These are phyloP conservation scores for Echria macrotheca DNA, from an alignment of 495 filamentous ascomycete genomes.

Conservation along the genomic window DNA sequence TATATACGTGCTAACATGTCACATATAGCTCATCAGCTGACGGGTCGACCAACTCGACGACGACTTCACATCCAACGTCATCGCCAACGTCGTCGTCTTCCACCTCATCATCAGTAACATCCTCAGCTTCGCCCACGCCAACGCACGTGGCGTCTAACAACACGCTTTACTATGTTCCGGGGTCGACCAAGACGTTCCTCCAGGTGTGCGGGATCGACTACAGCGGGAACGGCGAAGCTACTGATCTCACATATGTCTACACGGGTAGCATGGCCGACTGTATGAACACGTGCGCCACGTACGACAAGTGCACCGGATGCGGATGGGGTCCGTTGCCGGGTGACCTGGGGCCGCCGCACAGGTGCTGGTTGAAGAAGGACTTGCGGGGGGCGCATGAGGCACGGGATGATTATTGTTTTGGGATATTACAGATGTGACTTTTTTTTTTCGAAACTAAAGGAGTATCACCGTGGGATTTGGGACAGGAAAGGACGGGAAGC, in stretches of 20 bases:
- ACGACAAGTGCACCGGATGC: conserved; percentile 35
- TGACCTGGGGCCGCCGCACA: conserved; percentile 29
- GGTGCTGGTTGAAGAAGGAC: conserved; percentile 41
- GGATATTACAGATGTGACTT: conserved; percentile 25
- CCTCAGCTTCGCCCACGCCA: conserved; percentile 31
- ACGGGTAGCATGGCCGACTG: conserved; percentile 40
- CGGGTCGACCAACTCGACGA: no score
- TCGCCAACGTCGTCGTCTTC: background rate
- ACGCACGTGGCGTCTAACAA: no score
- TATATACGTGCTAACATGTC: no score
- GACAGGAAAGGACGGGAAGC: no score
- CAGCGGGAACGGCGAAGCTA: conserved; percentile 27
- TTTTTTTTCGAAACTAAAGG: background rate
- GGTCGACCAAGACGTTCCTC: conserved; percentile 36
- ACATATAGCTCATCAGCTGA: no score
- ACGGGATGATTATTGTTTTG: conserved; percentile 38
- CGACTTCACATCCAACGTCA: background rate
- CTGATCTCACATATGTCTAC: conserved; percentile 31
- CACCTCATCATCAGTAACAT: conserved; percentile 11
- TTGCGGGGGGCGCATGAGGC: conserved; percentile 31
- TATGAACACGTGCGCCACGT: conserved; percentile 39
- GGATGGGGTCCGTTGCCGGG: conserved; percentile 39
- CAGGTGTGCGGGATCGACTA: conserved; percentile 44
- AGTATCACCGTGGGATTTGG: no score
- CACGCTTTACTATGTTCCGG: conserved; percentile 37